Evolutionary conservation across 805 yeast genomes (phyloP).

Genomic region (Saccharomyces kudriavzevii): DNA sequence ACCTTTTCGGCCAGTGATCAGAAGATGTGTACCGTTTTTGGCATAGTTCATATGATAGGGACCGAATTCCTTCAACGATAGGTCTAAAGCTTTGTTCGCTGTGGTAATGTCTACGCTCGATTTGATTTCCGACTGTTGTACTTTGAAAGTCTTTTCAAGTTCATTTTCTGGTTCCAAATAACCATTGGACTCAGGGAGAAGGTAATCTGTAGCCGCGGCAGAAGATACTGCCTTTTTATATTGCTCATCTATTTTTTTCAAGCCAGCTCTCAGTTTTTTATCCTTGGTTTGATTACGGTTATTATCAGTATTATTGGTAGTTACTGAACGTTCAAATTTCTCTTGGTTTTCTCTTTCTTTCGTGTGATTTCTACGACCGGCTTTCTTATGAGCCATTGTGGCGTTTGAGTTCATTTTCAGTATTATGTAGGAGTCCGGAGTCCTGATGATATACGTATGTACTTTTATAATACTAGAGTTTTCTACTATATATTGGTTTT

Average conservation of each 20-base stretch:
- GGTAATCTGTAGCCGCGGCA: slow-evolving; percentile 80
- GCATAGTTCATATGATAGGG: slow-evolving; percentile 80
- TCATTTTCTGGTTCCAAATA: slow-evolving; percentile 84
- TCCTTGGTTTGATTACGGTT: slow-evolving; percentile 38
- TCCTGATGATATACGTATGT: not conserved
- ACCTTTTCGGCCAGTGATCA: slow-evolving; percentile 85
- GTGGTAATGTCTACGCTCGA: slow-evolving; percentile 72
- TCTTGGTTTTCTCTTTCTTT: slow-evolving; percentile 24
- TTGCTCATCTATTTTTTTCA: slow-evolving; percentile 61
- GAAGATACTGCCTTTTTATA: slow-evolving; percentile 71
- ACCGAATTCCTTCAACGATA: slow-evolving; percentile 69
- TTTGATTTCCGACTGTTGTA: slow-evolving; percentile 69
- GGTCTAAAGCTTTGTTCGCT: slow-evolving; percentile 63
- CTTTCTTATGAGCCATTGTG: not conserved
- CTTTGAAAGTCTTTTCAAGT: slow-evolving; percentile 86
- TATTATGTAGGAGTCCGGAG: not conserved
- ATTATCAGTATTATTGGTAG: slow-evolving; percentile 3
- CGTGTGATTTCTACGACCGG: slow-evolving; percentile 1
- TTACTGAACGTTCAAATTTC: slow-evolving; percentile 29
- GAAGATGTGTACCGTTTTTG: slow-evolving; percentile 76
- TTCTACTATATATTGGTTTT: not conserved
- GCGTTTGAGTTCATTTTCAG: not conserved
- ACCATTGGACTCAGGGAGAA: slow-evolving; percentile 79
- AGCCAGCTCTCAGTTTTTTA: slow-evolving; percentile 52
- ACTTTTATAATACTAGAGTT: not conserved